Base-by-base conservation (phyloP, 2,329 filamentous ascomycete species). In the Trichocomaceae sp. region DNA sequence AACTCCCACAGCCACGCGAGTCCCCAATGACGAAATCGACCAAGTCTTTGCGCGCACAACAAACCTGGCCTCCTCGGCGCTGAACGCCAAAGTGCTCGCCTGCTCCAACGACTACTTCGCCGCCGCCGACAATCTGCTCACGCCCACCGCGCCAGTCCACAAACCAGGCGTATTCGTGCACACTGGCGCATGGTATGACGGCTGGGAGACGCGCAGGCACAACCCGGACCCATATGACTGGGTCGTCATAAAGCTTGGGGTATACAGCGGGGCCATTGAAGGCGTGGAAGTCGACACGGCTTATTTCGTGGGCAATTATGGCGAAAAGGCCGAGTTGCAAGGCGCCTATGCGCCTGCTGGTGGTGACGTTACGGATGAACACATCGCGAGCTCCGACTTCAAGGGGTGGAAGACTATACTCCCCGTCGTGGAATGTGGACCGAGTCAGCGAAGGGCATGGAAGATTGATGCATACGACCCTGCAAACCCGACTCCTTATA, bases 101-200 rank as follows among this genome's bases (percentile, higher is more conserved):
- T 78, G 76, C 69, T 81, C 77, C 59, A 79, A 84, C 69, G 81
- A 84, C 71, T 84, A 76, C 74, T 84, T 84, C 70, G 82, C 82
- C 52, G 72, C 75, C 2, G 82, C 80, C 51, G 70, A 73, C 9
- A 84, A 84, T 69, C 79, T 84, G 58, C 77, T 79, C 52, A 83
- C 78, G 0, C 79, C 80, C 0, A 79, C 77, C 1, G 69, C 79
- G 1, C 78, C 81, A 2, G 71, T 84, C 60, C 78, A 77, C 59
- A 79, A 77, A 55, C 77, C 79, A 0, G 81, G 81, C 50, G 75
- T 81, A 62, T 84, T 83, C 68, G 75, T 79, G 41, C 78, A 82
- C 64, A 76, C 80, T 3, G 82, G 82, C 55, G 81, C 80, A 47
- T 84, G 82, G 81, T 84, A 83, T 64, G 81, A 84, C 64, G 82